Conservation (phyloP, 352 stramenopile genomes). For the Phytophthora kernoviae region DNA sequence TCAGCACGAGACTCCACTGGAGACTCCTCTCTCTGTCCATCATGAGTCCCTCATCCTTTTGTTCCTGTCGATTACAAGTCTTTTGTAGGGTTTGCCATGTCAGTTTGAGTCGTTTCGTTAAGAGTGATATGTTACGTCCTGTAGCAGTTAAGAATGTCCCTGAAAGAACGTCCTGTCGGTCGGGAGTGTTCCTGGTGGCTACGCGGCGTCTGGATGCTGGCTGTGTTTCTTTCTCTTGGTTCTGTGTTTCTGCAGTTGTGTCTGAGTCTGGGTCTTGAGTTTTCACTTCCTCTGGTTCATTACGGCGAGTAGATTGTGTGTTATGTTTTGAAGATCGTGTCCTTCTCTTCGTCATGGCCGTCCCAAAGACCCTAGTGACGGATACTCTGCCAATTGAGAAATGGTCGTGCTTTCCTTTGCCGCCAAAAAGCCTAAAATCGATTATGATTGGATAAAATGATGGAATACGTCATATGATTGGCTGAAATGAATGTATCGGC, state of each 20-base stretch:
- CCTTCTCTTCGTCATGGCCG: background rate
- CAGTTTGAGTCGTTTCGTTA: constrained; percentile 60
- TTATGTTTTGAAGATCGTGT: background rate
- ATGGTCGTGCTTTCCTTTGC: too few species aligned
- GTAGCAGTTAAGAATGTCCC: constrained; percentile 20
- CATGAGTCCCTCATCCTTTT: constrained; percentile 35
- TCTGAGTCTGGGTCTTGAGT: constrained; percentile 24
- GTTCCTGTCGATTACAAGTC: constrained; percentile 44
- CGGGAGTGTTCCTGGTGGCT: background rate
- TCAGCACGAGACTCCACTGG: constrained; percentile 49
- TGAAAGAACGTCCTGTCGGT: constrained; percentile 13
- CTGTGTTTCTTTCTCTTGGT: constrained; percentile 7
- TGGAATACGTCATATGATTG: too few species aligned
- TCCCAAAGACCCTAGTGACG: too few species aligned
- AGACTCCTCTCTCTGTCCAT: constrained; percentile 26
- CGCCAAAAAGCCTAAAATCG: too few species aligned
- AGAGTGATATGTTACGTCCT: constrained; percentile 27
- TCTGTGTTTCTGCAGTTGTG: constrained; percentile 7
- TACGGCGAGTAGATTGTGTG: too few species aligned
- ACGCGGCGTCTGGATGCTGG: background rate
- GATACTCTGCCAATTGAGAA: too few species aligned
- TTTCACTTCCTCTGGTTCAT: constrained; percentile 34
- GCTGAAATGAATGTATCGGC: too few species aligned
- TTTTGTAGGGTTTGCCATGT: constrained; percentile 54
- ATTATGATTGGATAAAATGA: too few species aligned